These are phyloP conservation scores for Tuber indicum DNA, from an alignment of 495 filamentous ascomycete genomes.

Conservation along the genomic window DNA sequence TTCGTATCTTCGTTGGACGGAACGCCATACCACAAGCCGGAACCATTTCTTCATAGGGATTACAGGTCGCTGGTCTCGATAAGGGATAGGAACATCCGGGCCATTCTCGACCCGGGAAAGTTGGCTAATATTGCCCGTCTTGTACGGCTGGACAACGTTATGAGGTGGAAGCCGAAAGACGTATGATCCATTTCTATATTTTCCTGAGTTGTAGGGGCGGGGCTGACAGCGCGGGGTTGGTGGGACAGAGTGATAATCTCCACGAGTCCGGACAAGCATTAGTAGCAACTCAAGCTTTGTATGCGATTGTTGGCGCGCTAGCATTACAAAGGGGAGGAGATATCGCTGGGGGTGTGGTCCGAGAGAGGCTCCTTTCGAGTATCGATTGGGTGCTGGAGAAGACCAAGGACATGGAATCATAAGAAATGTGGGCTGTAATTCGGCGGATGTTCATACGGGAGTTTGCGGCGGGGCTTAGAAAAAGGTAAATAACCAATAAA, in stretches of 20 bases:
- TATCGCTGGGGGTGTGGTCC: slow-evolving; percentile 64
- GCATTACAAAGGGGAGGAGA: slow-evolving; percentile 77
- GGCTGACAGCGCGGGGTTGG: slow-evolving; percentile 9
- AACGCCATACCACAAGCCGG: slow-evolving; percentile 51
- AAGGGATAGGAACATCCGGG: slow-evolving; percentile 50
- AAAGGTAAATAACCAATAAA: neutral
- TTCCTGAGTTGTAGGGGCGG: neutral
- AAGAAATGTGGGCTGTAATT: neutral
- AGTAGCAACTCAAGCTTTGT: slow-evolving; percentile 68
- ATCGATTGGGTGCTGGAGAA: neutral
- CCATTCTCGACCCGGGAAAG: slow-evolving; percentile 54
- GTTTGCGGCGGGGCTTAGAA: neutral
- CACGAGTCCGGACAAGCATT: slow-evolving; percentile 61
- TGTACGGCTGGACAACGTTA: slow-evolving; percentile 63
- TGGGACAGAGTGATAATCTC: slow-evolving; percentile 62
- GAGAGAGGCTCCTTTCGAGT: slow-evolving; percentile 61
- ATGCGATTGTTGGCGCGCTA: slow-evolving; percentile 80
- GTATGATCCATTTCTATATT: slow-evolving; percentile 48
- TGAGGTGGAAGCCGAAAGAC: slow-evolving; percentile 79
- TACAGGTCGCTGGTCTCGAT: slow-evolving; percentile 67
- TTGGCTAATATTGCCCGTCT: slow-evolving; percentile 59
- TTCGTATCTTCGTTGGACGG: slow-evolving; percentile 11
- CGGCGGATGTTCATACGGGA: neutral
- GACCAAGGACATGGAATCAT: neutral
- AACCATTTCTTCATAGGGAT: slow-evolving; percentile 66